These are phyloP conservation scores for Mrakia blollopis DNA, from an alignment of 768 basidiomycete species.

Conservation along the genomic window DNA sequence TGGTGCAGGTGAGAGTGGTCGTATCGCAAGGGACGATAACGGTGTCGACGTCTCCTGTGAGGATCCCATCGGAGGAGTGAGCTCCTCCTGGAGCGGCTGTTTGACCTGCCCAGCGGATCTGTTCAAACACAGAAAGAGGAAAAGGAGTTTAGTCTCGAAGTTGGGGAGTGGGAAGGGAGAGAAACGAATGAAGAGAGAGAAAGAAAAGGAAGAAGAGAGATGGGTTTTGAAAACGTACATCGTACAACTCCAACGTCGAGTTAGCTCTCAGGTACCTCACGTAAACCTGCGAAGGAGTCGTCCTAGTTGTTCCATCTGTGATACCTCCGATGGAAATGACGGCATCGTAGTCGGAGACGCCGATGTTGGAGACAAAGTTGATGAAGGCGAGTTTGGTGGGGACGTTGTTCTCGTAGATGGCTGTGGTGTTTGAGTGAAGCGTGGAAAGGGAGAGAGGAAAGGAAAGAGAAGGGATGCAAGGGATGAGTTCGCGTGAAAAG, in stretches of 20 bases:
- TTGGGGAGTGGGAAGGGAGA: not conserved
- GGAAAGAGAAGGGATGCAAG: not conserved
- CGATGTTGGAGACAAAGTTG: conserved; percentile 67
- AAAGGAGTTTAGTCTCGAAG: not conserved
- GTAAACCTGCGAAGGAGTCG: conserved; percentile 48
- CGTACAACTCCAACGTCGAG: conserved; percentile 57
- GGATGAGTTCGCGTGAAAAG: too few species aligned
- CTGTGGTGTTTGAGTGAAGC: not conserved
- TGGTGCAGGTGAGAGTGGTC: conserved; percentile 53
- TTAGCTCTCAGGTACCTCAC: conserved; percentile 47
- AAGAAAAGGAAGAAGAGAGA: too few species aligned
- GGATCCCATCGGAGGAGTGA: conserved; percentile 60
- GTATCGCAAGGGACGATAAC: conserved; percentile 60
- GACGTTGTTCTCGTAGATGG: conserved; percentile 65
- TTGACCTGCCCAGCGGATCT: conserved; percentile 71
- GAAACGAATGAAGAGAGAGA: not conserved
- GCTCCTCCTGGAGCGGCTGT: conserved; percentile 51
- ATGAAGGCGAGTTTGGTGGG: conserved; percentile 62
- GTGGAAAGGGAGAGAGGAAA: not conserved
- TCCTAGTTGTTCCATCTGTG: conserved; percentile 33
- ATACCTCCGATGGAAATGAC: conserved; percentile 52
- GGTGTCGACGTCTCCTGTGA: conserved; percentile 55
- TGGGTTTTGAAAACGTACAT: conserved; percentile 40
- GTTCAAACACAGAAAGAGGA: not conserved
- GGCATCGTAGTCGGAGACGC: conserved; percentile 54